Evolutionary conservation across 2,329 filamentous ascomycete genomes (phyloP).

Genomic region (Intubia oerlemansii): DNA sequence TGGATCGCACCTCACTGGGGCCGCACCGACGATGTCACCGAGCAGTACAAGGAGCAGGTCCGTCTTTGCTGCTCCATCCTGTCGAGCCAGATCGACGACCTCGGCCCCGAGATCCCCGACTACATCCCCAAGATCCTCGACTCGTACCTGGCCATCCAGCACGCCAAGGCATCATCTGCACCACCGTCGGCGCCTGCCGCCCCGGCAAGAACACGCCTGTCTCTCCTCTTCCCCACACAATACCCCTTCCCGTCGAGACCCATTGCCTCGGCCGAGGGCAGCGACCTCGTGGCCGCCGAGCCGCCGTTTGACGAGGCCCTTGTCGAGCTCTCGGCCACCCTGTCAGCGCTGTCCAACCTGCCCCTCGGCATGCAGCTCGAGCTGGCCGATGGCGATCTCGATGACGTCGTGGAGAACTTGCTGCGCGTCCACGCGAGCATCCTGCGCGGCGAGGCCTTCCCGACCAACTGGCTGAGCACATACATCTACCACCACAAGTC

Average conservation of each 20-base stretch:
- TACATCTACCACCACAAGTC: slow-evolving; percentile 87
- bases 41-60: slow-evolving; percentile 84
- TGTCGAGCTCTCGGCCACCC: slow-evolving; percentile 69
- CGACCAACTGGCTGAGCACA: slow-evolving; percentile 72
- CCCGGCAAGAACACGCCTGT: slow-evolving; percentile 44
- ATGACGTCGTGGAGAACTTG: slow-evolving; percentile 53
- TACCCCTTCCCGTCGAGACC: slow-evolving; percentile 72
- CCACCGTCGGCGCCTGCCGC: not conserved
- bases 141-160: slow-evolving; percentile 62
- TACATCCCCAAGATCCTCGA: slow-evolving; percentile 83
- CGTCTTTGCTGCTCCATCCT: slow-evolving; percentile 84
- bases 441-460: slow-evolving; percentile 74
- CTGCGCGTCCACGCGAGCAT: slow-evolving; percentile 80
- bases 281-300: slow-evolving; percentile 17
- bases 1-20: slow-evolving; percentile 96
- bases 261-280: slow-evolving; percentile 19
- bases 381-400: slow-evolving; percentile 50
- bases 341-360: slow-evolving; percentile 62
- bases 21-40: slow-evolving; percentile 45
- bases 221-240: slow-evolving; percentile 69
- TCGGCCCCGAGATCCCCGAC: slow-evolving; percentile 64
- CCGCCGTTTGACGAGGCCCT: slow-evolving; percentile 62
- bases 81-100: slow-evolving; percentile 59
- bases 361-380: slow-evolving; percentile 57
- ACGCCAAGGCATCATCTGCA: slow-evolving; percentile 9